Evolutionary conservation across 495 filamentous ascomycete genomes (phyloP).

Genomic region (Talaromyces proteolyticus): DNA sequence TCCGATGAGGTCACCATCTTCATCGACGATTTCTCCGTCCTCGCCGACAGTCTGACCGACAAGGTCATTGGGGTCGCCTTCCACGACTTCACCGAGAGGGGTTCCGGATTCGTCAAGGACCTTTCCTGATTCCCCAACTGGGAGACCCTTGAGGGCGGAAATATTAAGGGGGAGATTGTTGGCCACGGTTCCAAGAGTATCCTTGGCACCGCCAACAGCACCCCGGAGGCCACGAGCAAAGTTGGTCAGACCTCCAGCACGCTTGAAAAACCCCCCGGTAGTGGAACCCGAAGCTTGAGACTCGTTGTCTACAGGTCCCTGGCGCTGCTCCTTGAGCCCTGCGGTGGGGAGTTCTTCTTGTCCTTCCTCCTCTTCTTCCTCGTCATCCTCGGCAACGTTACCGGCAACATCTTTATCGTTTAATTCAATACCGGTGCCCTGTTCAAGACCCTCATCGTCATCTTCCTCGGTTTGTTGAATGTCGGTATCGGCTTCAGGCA

Average conservation of each 20-base stretch:
- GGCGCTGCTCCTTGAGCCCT: conserved; percentile 23
- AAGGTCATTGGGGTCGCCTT: conserved; percentile 37
- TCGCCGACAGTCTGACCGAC: conserved; percentile 46
- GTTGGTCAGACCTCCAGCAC: conserved; percentile 4
- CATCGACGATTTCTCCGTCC: conserved; percentile 46
- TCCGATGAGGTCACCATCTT: conserved; percentile 43
- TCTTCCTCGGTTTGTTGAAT: not conserved
- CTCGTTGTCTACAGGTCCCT: conserved; percentile 16
- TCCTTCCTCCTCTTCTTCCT: conserved; percentile 19
- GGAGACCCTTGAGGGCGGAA: conserved; percentile 61
- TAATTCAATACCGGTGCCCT: not conserved
- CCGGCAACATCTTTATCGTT: not conserved
- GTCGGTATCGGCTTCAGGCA: not conserved
- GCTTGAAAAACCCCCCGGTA: conserved; percentile 7
- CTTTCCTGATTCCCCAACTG: conserved; percentile 44
- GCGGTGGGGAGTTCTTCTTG: not conserved
- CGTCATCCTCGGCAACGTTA: not conserved
- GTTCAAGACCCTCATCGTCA: not conserved
- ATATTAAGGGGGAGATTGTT: conserved; percentile 44
- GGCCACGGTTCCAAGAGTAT: conserved; percentile 21
- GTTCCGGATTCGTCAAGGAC: conserved; percentile 33
- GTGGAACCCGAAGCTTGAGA: conserved; percentile 27
- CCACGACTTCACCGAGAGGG: conserved; percentile 29
- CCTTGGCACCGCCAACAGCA: conserved; percentile 16
- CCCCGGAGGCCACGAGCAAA: conserved; percentile 13